Conservation (phyloP, 495 filamentous ascomycete genomes). For the Neurospora cerealis region DNA sequence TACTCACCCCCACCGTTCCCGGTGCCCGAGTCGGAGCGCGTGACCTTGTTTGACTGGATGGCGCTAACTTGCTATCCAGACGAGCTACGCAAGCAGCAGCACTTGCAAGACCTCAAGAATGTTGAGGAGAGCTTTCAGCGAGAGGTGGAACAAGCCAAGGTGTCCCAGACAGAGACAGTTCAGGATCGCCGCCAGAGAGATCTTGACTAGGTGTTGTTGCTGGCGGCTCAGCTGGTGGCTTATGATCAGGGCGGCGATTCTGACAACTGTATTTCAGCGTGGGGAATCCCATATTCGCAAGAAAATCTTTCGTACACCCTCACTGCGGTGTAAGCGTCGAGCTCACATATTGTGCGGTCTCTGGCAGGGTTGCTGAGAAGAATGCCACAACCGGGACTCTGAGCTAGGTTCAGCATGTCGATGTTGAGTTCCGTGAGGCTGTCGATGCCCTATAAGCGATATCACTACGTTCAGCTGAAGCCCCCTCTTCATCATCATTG, state of each 20-base stretch:
- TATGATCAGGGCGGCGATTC: background rate
- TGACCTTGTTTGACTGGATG: constrained; percentile 29
- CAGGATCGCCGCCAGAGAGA: background rate
- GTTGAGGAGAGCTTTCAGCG: background rate
- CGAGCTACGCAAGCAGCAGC: constrained; percentile 14
- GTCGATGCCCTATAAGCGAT: background rate
- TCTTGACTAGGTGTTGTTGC: background rate
- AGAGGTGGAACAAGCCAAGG: background rate
- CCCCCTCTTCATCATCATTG: background rate
- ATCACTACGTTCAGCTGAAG: background rate
- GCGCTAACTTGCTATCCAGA: constrained; percentile 27
- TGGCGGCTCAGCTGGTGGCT: background rate
- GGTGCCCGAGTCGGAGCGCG: constrained; percentile 17
- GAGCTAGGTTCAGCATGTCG: background rate
- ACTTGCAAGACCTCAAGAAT: constrained; percentile 1
- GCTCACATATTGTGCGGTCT: background rate
- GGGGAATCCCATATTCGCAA: background rate
- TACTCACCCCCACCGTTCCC: constrained; percentile 21
- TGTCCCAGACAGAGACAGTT: background rate
- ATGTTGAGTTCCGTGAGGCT: background rate
- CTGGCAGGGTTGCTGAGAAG: background rate
- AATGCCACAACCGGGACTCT: background rate
- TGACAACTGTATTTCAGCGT: background rate
- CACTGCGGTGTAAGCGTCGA: background rate
- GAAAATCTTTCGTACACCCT: background rate